Base-by-base conservation (phyloP, 176 grass and related monocot species). In the Eremochloa ophiuroides region DNA sequence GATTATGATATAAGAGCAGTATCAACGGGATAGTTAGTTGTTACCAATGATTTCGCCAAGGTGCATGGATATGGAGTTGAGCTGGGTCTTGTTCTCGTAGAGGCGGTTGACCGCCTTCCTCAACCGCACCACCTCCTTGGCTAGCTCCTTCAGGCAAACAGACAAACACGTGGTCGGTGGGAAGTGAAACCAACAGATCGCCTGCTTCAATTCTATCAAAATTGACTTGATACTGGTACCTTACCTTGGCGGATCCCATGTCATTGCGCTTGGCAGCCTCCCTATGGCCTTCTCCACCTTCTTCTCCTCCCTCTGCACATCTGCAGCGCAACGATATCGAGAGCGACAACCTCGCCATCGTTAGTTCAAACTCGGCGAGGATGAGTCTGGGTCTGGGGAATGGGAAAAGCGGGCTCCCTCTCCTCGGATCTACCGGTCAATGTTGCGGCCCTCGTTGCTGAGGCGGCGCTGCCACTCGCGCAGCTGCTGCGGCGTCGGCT, bases 371-470 rank as follows among this genome's bases (percentile, higher is more conserved):
- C 8, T 56, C 53, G 22, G 53, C 53, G 22, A 23, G 53, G 53
- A 10, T 23, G 51, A 55, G 20, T 9, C 7, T 53, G 18, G 20
- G 20, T 20, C 48, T 2, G 51, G 20, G 25, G 53, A 25, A 23
- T 11, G 53, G 53, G 53, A 56, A 23, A 56, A 56, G 22, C 16
- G 14, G 3, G 1, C 7, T 31, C 6, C 40, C 10, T 25, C 39
- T n/a, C 94, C 94, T 89, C 89, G 87, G 77, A 97, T 97, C 94
- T 97, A 89, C 80, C 92, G 92, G 23, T 97, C 94, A 77, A 94
- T 69, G 69, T 76, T 85, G 67, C 89, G 94, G 74, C 91, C 67
- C 87, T 97, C 92, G 73, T 91, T 87, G 34, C 94, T 88, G 82
- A 97, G 94, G 80, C 88, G 88, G 67, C 92, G 92, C 89, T 97